These are phyloP conservation scores for Tetrapisispora taiwanensis DNA, from an alignment of 805 yeast species.

Conservation along the genomic window DNA sequence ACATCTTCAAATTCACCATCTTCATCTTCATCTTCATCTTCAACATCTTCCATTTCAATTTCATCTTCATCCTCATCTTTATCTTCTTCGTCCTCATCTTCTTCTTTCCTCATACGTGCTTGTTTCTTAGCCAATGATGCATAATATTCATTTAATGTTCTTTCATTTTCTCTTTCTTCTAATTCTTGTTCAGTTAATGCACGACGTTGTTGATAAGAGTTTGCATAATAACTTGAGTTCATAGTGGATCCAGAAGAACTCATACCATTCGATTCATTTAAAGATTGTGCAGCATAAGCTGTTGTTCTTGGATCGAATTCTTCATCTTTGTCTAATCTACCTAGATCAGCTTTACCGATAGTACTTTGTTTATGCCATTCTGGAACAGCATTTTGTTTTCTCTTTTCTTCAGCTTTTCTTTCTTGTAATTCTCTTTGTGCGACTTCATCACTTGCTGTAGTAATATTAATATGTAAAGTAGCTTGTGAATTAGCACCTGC, in stretches of 20 bases:
- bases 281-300: conserved; percentile 14
- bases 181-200: conserved; percentile 29
- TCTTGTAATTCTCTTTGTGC: conserved; percentile 55
- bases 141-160: conserved; percentile 64
- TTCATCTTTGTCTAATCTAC: conserved; percentile 45
- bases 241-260: conserved; percentile 1
- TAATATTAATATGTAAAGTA: conserved; percentile 77
- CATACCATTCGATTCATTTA: conserved; percentile 13
- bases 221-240: not conserved
- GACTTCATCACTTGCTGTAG: conserved; percentile 76
- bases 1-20: conserved; percentile 12
- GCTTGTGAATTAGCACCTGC: conserved; percentile 66
- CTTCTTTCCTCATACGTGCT: conserved; percentile 46
- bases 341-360: conserved; percentile 58
- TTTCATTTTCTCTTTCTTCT: conserved; percentile 61
- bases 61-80: conserved; percentile 34
- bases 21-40: conserved; percentile 5
- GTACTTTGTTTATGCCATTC: conserved; percentile 93
- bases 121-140: conserved; percentile 66
- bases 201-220: conserved; percentile 14
- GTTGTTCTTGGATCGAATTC: conserved; percentile 26
- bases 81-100: conserved; percentile 39
- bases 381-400: conserved; percentile 90
- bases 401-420: conserved; percentile 55
- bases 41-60: conserved; percentile 13